phyloP scores from a whole-genome alignment of 1,284 basidiomycete species.

The Leccinum cinnamomeum region DNA sequence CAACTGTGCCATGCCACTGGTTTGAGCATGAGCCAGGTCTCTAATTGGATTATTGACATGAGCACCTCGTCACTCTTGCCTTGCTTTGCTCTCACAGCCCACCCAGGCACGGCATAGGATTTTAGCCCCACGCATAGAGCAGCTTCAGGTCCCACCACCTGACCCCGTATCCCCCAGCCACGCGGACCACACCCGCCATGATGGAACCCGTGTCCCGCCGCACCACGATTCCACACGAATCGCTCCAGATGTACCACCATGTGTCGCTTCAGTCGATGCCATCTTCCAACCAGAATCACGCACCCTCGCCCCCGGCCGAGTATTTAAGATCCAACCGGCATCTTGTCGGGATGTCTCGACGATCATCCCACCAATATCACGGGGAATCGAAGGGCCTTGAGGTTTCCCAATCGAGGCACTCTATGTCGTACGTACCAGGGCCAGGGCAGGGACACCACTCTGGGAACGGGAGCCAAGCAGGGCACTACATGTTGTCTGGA shows the following conservation, averaged over 20 bases:
- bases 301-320: constrained; percentile 24
- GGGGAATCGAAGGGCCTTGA: constrained; percentile 25
- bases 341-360: constrained; percentile 32
- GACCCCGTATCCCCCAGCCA: constrained; percentile 58
- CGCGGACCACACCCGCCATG: constrained; percentile 46
- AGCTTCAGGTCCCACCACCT: constrained; percentile 67
- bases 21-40: constrained; percentile 84
- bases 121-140: constrained; percentile 30
- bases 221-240: constrained; percentile 51
- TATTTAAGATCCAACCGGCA: constrained; percentile 34
- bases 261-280: constrained; percentile 63
- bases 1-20: constrained; percentile 83
- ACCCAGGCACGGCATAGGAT: constrained; percentile 61
- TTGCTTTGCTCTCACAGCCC: constrained; percentile 13
- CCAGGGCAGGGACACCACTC: constrained; percentile 37
- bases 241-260: constrained; percentile 69
- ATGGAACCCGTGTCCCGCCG: constrained; percentile 41
- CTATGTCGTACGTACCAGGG: constrained; percentile 30
- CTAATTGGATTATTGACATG: constrained; percentile 91
- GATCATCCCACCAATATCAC: constrained; percentile 33
- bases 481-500: constrained; percentile 43
- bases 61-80: constrained; percentile 31
- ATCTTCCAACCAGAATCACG: constrained; percentile 25
- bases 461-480: constrained; percentile 24
- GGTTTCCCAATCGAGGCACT: constrained; percentile 32